phyloP scores from a whole-genome alignment of 257 asterid species.

The Solanum lycopersicoides region DNA sequence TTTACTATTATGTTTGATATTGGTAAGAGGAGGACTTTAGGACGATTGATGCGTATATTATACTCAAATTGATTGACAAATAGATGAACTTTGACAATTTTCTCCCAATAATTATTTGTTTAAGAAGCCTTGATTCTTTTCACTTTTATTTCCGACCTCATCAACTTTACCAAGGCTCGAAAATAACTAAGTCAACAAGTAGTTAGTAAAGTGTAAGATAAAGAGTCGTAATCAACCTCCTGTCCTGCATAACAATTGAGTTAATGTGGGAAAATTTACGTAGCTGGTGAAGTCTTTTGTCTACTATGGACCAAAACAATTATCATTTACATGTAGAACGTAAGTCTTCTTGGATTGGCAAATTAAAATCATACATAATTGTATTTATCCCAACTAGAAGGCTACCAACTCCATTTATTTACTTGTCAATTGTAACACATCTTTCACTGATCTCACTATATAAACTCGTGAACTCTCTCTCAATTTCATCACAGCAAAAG shows the following conservation, averaged over 20 bases:
- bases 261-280: neutral
- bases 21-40: neutral
- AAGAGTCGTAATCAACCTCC: neutral
- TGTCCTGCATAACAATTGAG: neutral
- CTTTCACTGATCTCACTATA: conserved; percentile 2
- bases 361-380: neutral
- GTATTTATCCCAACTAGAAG: conserved; percentile 19
- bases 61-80: neutral
- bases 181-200: neutral
- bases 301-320: neutral
- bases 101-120: neutral
- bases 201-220: neutral
- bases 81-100: neutral
- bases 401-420: conserved; percentile 44
- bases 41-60: neutral
- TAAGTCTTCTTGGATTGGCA: conserved; percentile 1
- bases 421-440: neutral
- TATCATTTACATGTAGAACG: neutral
- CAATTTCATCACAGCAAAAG: conserved; percentile 16
- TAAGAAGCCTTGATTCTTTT: neutral
- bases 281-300: neutral
- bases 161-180: neutral
- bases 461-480: conserved; percentile 19
- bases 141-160: neutral
- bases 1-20: neutral